A percentile compares a stretch with the other conserved stretches of the same genome.
Evolutionary conservation across 1,284 basidiomycete species (phyloP).

Genomic region (Pterula multifida): DNA sequence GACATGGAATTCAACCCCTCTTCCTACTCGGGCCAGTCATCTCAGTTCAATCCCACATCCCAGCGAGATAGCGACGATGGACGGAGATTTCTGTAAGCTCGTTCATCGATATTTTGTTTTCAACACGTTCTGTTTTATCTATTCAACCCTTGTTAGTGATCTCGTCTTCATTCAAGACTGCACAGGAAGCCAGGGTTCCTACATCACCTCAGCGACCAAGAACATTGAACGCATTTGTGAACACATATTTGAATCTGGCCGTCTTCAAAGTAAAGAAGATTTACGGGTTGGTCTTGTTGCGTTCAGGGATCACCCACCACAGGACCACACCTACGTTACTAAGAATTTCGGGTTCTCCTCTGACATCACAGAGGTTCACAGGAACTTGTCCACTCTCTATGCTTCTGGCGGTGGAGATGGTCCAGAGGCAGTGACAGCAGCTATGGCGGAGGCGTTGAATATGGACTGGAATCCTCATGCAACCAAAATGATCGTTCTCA

Average conservation of each 20-base stretch:
- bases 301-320: conserved; percentile 90
- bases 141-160: conserved; percentile 40
- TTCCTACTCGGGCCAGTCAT: conserved; percentile 22
- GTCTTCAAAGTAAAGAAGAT: conserved; percentile 77
- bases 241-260: conserved; percentile 91
- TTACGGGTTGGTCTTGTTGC: conserved; percentile 74
- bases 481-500: conserved; percentile 91
- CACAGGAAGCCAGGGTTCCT: conserved; percentile 79
- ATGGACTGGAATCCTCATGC: conserved; percentile 89
- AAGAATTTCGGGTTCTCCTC: conserved; percentile 94
- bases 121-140: conserved; percentile 11
- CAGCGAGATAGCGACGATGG: conserved; percentile 66
- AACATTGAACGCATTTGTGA: conserved; percentile 97
- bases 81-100: neutral
- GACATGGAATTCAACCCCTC: conserved; percentile 55
- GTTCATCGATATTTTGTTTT: neutral
- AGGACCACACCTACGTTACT: conserved; percentile 88
- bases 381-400: conserved; percentile 74
- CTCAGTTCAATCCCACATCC: conserved; percentile 22
- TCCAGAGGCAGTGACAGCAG: conserved; percentile 95
- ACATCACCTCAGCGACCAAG: conserved; percentile 85
- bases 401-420: conserved; percentile 97
- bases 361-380: conserved; percentile 80
- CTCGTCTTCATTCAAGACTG: conserved; percentile 87
- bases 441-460: conserved; percentile 73